Evolutionary conservation across 192 early-diverging fungal genomes (phyloP).

Genomic region (Backusella mclennaniae): DNA sequence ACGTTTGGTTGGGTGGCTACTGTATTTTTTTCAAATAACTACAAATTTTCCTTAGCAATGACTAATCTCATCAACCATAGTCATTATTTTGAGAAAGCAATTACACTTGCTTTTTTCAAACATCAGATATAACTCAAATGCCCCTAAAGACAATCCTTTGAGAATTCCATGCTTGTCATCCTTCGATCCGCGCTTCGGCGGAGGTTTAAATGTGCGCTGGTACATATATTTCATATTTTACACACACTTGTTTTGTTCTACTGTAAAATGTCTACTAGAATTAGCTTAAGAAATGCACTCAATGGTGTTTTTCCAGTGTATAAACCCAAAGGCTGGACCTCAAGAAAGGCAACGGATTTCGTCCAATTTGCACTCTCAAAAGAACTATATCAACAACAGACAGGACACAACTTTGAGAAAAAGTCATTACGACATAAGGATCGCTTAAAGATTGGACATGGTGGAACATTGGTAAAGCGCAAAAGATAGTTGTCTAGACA

Average conservation of each 20-base stretch:
- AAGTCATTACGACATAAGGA: slow-evolving; percentile 11
- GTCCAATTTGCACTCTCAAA: slow-evolving; percentile 34
- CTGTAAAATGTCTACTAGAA: not conserved
- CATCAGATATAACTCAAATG: too few species aligned
- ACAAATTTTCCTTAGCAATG: too few species aligned
- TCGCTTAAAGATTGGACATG: slow-evolving; percentile 55
- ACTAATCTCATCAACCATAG: too few species aligned
- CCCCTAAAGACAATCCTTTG: too few species aligned
- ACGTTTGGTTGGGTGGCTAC: too few species aligned
- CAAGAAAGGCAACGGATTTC: slow-evolving; percentile 38
- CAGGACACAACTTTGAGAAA: slow-evolving; percentile 11
- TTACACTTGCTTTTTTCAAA: not conserved
- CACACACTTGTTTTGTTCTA: not conserved
- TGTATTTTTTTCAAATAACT: too few species aligned
- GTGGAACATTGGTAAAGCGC: slow-evolving; percentile 44
- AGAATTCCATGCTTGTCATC: too few species aligned
- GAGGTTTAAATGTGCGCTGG: not conserved
- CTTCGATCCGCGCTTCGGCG: not conserved
- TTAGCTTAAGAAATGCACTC: slow-evolving; percentile 20
- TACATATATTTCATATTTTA: not conserved
- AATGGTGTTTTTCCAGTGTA: slow-evolving; percentile 49
- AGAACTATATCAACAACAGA: slow-evolving; percentile 10
- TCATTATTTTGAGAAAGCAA: too few species aligned
- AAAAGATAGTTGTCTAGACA: not conserved
- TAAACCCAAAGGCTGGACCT: slow-evolving; percentile 47